Base-by-base conservation (phyloP, 2,329 filamentous ascomycete genomes). In the Clarireedia hainanense region DNA sequence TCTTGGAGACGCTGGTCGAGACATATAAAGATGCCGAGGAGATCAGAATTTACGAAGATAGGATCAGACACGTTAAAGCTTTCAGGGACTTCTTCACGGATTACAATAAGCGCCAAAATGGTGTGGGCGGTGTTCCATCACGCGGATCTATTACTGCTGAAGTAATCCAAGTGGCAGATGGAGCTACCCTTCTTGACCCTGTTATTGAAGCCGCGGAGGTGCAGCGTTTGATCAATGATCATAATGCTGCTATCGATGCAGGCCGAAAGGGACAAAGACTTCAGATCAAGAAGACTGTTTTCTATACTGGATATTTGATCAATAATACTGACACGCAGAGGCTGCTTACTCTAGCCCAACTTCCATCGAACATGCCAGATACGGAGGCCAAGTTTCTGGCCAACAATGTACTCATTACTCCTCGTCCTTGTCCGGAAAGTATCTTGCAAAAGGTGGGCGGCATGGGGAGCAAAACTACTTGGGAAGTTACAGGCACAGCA, bases 241-340 rank as follows among this genome's bases (percentile, higher is more conserved):
- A 97, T 75, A 99, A 97, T 69, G 72, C 74, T 3, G 73, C 80
- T 24, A 72, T 86, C 42, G 67, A 66, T 43, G 69, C 70, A 45
- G 72, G 74, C 24, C 69, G 65, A 43, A 65, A 68, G 55, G 63
- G 69, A 17, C 72, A 74, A 36, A 71, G 73, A 47, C 77, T 94
- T 58, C 79, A 81, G 63, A 89, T 99, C 69, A 90, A 89, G 70
- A 91, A 91, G 68, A 89, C 84, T 1, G 86, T 96, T 50, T 90
- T 91, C 71, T 96, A 92, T 72, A 96, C 94, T 1, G 90, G 89
- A 50, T 97, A 99, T 72, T 82, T 95, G 71, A 85, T 99, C 61
- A 78, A 78, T 42, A 76, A 83, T 48, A 76, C 80, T 26, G 89
- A 94, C 69, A 86, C 85, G 2, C 81, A 88, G 66, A 83, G 80